Evolutionary conservation across 139 green algal genomes (phyloP).

Genomic region (Mesotaenium endlicherianum): DNA sequence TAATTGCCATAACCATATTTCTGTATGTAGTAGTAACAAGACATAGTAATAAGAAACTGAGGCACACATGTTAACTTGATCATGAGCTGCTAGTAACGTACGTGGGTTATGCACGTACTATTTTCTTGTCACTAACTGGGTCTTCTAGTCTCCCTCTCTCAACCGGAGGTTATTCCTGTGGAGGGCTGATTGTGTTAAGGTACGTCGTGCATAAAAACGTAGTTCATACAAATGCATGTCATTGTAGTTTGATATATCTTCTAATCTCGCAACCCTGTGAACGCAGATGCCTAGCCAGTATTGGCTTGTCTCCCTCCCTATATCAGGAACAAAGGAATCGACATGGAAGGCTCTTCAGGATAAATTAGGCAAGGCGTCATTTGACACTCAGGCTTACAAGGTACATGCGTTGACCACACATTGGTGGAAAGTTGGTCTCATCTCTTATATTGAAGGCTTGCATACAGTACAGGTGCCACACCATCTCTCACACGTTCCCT

Average conservation of each 20-base stretch:
- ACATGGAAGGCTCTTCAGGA: slow-evolving; percentile 28
- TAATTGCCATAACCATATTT: no score
- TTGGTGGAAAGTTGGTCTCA: neutral
- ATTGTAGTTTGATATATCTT: neutral
- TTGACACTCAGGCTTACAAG: slow-evolving; percentile 39
- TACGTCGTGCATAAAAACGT: no score
- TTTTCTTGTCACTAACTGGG: neutral
- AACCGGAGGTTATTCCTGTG: neutral
- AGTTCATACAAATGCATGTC: neutral
- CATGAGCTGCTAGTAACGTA: neutral
- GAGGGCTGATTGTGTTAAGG: no score
- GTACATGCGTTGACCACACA: neutral
- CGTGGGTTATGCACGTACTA: neutral
- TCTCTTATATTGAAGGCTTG: neutral
- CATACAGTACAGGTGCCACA: neutral
- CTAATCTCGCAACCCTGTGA: neutral
- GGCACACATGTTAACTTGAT: no score
- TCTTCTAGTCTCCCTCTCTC: neutral
- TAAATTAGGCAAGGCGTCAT: neutral
- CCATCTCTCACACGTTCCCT: neutral
- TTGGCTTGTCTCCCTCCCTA: slow-evolving; percentile 39
- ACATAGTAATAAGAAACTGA: no score
- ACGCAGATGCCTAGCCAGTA: slow-evolving; percentile 47
- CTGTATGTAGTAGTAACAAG: no score
- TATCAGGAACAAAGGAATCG: slow-evolving; percentile 14